Evolutionary conservation across 2,329 filamentous ascomycete genomes (phyloP), one percentile per base, ranked within the genome.

Genomic region (Dothideomycetes sp.): DNA sequence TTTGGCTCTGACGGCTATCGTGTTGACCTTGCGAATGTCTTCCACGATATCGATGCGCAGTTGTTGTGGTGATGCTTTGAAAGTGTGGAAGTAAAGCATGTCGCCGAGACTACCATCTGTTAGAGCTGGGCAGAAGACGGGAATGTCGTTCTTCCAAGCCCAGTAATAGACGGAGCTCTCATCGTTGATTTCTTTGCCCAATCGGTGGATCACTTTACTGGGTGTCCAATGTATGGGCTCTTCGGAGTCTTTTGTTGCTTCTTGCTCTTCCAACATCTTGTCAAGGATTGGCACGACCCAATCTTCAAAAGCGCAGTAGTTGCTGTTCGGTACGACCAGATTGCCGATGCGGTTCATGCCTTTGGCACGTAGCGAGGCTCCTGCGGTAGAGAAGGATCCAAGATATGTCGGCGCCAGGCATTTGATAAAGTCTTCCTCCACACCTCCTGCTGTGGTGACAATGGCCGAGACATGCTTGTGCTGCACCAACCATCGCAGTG

Each of bases 81-180:
- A 98, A 1, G 88, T 94, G 66, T 98, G 89, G 62, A 98, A 96
- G 65, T 95, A 96, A 28, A 98, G 71, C 91, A 98, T 98, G 61
- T 98, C 91, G 4, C 91, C 91, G 15, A 98, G 65, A 52, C 85
- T 94, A 13, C 91, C 91, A 56, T 98, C 91, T 0, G 91, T 98
- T 53, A 98, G 68, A 5, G 91, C 91, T 0, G 91, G 91, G 57
- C 89, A 96, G 68, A 98, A 98, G 12, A 98, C 82, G 1, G 91
- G 91, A 43, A 98, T 96, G 60, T 91, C 71, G 65, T 98, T 96
- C 66, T 88, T 91, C 67, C 83, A 93, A 1, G 89, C 89, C 91
- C 91, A 98, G 68, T 96, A 95, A 60, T 88, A 91, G 16, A 96
- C 87, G 1, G 84, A 93, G 12, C 80, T 72, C 63, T 94, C 84